Evolutionary conservation across 129 eudicot species (phyloP), one percentile per base, ranked within the genome.

Genomic region (Glebionis coronaria): DNA sequence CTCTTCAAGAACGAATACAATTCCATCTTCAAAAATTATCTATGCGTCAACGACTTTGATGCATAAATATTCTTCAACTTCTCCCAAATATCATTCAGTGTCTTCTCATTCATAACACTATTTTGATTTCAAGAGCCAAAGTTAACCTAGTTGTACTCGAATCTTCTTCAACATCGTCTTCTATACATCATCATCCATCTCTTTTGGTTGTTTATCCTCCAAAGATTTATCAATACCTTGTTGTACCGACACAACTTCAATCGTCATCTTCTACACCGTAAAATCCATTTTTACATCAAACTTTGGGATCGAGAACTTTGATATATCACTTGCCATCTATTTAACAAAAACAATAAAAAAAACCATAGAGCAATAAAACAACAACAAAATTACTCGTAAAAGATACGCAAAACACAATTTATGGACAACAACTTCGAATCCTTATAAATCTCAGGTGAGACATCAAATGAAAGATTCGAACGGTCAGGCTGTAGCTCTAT

Each of bases 211-310:
- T 50, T 1, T 50, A 18, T n/a, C 16, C 19, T 51, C 5, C 4
- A 14, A 51, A n/a, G 56, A 7, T 51, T 51, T n/a, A 55, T 55
- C 60, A 55, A 55, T 55, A 55, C 60, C 29, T 55, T 55, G 14
- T 55, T 55, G 31, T 16, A 55, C 60, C 31, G 21, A 20, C 60
- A 55, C 60, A 55, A 18, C 60, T 55, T 20, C 35, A 1, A 55
- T 55, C 1, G 1, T 55, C 29, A 55, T 8, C n/a, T 51, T 51
- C 8, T 12, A 55, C 3, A 55, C 5, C 29, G 5, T 55, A 7
- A 55, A 55, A 55, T 55, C 29, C n/a, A 55, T 55, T 5, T 55
- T 55, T n/a, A n/a, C n/a, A 19, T 55, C 29, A 3, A 55, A 1
- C 10, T 7, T 54, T 2, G 20, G 20, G 56, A 51, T 51, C 19